These are phyloP conservation scores for Mycena sanguinolenta DNA, from an alignment of 768 basidiomycete species.

Conservation along the genomic window DNA sequence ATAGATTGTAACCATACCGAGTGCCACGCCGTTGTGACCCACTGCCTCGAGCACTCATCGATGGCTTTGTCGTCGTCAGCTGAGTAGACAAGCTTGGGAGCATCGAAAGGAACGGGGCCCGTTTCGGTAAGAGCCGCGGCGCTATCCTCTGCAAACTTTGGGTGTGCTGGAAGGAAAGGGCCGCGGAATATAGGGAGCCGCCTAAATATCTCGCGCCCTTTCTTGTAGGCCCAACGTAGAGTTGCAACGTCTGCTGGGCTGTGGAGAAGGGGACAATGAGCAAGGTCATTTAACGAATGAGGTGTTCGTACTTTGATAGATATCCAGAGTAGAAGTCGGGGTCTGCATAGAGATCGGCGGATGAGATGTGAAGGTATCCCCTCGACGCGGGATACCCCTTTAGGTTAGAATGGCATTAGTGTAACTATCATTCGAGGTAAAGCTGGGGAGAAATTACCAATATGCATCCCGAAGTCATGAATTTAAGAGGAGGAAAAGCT, in stretches of 20 bases:
- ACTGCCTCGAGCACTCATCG: background rate
- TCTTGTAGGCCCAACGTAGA: constrained; percentile 45
- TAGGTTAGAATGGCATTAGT: background rate
- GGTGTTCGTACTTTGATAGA: background rate
- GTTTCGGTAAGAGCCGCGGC: background rate
- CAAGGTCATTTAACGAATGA: background rate
- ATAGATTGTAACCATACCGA: background rate
- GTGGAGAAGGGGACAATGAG: background rate
- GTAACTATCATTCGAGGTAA: background rate
- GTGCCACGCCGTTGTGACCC: background rate
- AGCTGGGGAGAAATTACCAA: background rate
- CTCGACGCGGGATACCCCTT: constrained; percentile 34
- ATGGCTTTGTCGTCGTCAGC: constrained; percentile 3
- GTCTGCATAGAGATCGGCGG: constrained; percentile 20
- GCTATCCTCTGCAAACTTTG: background rate
- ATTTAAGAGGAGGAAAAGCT: background rate
- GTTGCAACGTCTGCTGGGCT: constrained; percentile 45
- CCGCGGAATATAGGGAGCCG: background rate
- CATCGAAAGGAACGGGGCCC: background rate
- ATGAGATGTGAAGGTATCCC: constrained; percentile 38
- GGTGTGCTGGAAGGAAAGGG: background rate
- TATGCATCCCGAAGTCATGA: background rate
- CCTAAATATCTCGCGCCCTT: constrained; percentile 38
- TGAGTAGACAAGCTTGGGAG: background rate
- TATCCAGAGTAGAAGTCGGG: constrained; percentile 29